phyloP scores from a whole-genome alignment of 2,329 filamentous ascomycete species.

The Colletotrichum gloeosporioides region DNA sequence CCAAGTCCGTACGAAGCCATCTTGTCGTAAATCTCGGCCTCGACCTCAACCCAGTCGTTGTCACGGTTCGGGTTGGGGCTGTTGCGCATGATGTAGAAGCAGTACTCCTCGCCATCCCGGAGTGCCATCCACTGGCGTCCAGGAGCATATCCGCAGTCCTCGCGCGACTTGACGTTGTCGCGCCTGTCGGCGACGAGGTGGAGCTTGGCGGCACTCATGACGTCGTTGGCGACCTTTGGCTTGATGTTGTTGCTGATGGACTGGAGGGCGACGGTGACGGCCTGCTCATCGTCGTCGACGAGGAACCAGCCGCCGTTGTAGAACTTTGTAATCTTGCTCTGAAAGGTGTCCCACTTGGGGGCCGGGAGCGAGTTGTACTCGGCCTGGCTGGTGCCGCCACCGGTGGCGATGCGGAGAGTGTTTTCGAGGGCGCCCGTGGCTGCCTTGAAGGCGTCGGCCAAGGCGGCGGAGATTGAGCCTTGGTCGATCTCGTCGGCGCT shows the following conservation, averaged over 20 bases:
- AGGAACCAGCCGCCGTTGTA: constrained; percentile 19
- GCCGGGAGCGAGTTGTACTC: constrained; percentile 10
- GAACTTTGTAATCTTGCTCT: constrained; percentile 14
- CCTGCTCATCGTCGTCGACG: constrained; percentile 4
- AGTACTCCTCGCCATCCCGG: neutral
- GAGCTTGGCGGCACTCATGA: neutral
- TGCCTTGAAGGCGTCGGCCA: neutral
- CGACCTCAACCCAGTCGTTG: constrained; percentile 3
- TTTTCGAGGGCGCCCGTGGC: neutral
- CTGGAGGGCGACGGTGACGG: neutral
- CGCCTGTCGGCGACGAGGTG: constrained; percentile 5
- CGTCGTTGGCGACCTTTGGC: constrained; percentile 15
- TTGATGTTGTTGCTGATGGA: constrained; percentile 9
- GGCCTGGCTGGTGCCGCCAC: neutral
- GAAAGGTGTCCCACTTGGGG: constrained; percentile 1
- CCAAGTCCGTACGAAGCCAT: neutral
- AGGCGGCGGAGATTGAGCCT: neutral
- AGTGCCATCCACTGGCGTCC: neutral
- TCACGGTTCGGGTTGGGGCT: neutral
- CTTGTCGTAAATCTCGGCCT: neutral
- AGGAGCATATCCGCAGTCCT: neutral
- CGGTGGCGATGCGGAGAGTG: neutral
- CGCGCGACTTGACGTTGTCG: neutral
- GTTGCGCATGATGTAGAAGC: constrained; percentile 8
- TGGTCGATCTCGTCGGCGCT: neutral